A percentile compares a stretch with the other conserved stretches of the same genome.
Evolutionary conservation across 1,139 yeast species (phyloP).

Genomic region (Diutina sp.): DNA sequence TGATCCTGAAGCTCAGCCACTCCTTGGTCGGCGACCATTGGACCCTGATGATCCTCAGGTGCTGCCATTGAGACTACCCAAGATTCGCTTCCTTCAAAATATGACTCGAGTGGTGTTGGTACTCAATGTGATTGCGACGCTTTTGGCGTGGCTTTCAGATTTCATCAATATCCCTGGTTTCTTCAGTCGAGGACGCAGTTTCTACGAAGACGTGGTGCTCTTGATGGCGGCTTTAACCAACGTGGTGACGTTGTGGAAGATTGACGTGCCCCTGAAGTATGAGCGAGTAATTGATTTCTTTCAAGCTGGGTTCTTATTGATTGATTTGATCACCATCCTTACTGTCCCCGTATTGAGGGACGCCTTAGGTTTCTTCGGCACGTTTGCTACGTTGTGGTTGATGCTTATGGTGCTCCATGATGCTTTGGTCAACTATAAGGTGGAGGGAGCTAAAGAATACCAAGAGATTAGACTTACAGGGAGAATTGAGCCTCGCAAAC

Average conservation of each 20-base stretch:
- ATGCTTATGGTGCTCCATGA: constrained; percentile 33
- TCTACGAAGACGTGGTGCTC: constrained; percentile 42
- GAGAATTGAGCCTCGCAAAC: constrained; percentile 42
- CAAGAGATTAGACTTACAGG: constrained; percentile 50
- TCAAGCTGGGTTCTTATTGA: constrained; percentile 26
- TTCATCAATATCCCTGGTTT: constrained; percentile 53
- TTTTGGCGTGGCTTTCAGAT: constrained; percentile 39
- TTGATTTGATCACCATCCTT: constrained; percentile 36
- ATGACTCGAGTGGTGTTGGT: constrained; percentile 25
- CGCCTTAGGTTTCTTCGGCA: constrained; percentile 39
- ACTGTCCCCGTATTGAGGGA: constrained; percentile 35
- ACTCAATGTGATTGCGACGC: constrained; percentile 27
- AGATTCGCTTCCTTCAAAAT: constrained; percentile 30
- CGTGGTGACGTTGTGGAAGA: constrained; percentile 37
- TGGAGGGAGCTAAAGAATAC: constrained; percentile 34
- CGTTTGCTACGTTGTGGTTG: constrained; percentile 46
- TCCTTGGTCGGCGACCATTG: constrained; percentile 1
- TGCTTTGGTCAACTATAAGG: constrained; percentile 40
- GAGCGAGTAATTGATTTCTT: constrained; percentile 41
- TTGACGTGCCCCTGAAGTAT: constrained; percentile 41
- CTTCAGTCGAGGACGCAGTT: constrained; percentile 45
- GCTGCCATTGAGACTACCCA: constrained; percentile 43
- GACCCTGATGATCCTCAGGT: constrained; percentile 59
- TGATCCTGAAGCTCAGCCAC: background rate
- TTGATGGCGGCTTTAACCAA: constrained; percentile 34